Conservation (phyloP, 176 grass and related monocot species). For the Carex cristatella region DNA sequence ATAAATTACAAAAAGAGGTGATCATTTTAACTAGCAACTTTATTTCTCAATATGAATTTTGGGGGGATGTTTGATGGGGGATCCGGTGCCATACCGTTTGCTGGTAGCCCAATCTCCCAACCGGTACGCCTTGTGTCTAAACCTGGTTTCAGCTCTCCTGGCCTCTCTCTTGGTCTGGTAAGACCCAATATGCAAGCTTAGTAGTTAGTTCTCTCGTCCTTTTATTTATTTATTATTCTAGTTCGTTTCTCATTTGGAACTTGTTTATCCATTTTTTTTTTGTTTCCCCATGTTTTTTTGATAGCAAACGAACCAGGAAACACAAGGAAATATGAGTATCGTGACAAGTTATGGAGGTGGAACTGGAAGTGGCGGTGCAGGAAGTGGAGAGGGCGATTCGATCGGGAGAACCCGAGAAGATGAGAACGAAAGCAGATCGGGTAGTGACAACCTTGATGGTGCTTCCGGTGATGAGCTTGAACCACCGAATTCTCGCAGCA, state of each 20-base stretch:
- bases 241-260: neutral
- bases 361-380: conserved; percentile 30
- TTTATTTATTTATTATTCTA: neutral
- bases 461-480: conserved; percentile 78
- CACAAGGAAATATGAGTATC: conserved; percentile 33
- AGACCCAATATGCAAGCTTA: neutral
- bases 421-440: conserved; percentile 90
- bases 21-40: neutral
- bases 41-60: conserved; percentile 79
- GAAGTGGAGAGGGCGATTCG: conserved; percentile 54
- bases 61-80: conserved; percentile 78
- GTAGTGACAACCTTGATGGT: conserved; percentile 85
- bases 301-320: conserved; percentile 61
- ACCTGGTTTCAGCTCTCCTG: conserved; percentile 35
- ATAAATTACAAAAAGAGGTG: conserved; percentile 18
- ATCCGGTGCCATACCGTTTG: conserved; percentile 58
- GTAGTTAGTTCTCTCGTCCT: neutral
- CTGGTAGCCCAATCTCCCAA: conserved; percentile 31
- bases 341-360: conserved; percentile 24
- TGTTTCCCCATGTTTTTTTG: neutral
- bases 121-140: conserved; percentile 22
- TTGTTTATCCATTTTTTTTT: neutral
- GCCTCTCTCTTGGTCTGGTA: conserved; percentile 93
- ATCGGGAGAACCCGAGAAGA: conserved; percentile 59
- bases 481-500: conserved; percentile 70